phyloP scores from a whole-genome alignment of 2,329 filamentous ascomycete genomes.

The Emergomyces africanus region DNA sequence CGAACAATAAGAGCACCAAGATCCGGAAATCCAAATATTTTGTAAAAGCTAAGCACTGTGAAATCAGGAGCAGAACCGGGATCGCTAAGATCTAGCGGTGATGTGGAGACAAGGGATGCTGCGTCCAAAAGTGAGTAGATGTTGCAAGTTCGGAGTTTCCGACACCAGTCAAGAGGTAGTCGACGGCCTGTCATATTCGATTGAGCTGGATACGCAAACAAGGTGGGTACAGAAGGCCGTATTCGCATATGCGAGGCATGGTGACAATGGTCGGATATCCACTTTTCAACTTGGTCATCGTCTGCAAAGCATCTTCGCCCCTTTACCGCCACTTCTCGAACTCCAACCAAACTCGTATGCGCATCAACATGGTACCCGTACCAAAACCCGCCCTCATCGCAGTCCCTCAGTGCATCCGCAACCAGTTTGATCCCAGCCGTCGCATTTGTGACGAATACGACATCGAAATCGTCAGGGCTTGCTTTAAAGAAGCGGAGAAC shows the following conservation, averaged over 20 bases:
- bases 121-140: constrained; percentile 68
- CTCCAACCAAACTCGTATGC: constrained; percentile 78
- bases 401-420: constrained; percentile 59
- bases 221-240: constrained; percentile 20
- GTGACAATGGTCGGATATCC: constrained; percentile 39
- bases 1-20: constrained; percentile 74
- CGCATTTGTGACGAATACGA: constrained; percentile 86
- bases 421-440: constrained; percentile 85
- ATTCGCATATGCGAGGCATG: constrained; percentile 5
- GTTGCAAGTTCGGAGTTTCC: constrained; percentile 32
- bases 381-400: constrained; percentile 53
- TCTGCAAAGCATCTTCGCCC: constrained; percentile 52
- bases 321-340: constrained; percentile 54
- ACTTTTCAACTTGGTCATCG: constrained; percentile 50
- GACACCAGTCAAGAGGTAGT: constrained; percentile 58
- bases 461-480: constrained; percentile 66
- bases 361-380: constrained; percentile 75
- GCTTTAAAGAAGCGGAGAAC: constrained; percentile 69
- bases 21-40: constrained; percentile 96
- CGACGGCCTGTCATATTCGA: constrained; percentile 83
- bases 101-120: constrained; percentile 66
- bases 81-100: constrained; percentile 57
- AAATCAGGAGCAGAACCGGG: constrained; percentile 61
- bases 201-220: constrained; percentile 80
- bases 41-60: constrained; percentile 78